A percentile compares a stretch with the other conserved stretches of the same genome.
Conservation (phyloP, 2,329 filamentous ascomycete species). For the Sordariomycetes sp. region DNA sequence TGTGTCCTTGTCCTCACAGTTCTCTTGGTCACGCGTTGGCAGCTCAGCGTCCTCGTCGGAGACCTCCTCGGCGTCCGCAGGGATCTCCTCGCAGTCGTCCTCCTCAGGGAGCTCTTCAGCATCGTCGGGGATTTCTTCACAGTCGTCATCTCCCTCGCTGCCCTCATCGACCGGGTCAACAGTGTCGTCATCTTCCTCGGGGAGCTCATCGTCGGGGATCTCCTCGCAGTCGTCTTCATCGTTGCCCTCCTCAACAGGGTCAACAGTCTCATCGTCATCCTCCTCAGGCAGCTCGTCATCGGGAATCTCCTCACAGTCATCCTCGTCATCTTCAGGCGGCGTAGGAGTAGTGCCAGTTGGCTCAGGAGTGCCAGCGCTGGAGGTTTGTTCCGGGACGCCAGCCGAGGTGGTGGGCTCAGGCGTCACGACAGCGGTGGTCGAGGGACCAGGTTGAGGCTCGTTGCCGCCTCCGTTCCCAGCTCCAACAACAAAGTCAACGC, state of each 20-base stretch:
- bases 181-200: neutral
- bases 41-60: neutral
- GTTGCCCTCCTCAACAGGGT: neutral
- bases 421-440: too few species aligned
- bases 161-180: neutral
- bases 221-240: neutral
- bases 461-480: neutral
- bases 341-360: neutral
- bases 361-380: neutral
- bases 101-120: conserved; percentile 1
- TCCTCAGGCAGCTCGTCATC: conserved; percentile 1
- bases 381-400: neutral
- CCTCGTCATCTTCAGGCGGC: neutral
- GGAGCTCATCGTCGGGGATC: neutral
- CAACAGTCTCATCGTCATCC: neutral
- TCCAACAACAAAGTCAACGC: conserved; percentile 21
- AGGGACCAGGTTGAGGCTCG: too few species aligned
- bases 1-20: neutral
- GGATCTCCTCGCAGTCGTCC: neutral
- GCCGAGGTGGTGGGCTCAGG: neutral
- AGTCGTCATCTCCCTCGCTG: too few species aligned
- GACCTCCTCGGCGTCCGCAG: neutral
- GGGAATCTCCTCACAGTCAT: neutral
- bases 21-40: neutral
- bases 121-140: neutral